Conservation (phyloP, 306 rosid genomes). For the Bauhinia variegata region DNA sequence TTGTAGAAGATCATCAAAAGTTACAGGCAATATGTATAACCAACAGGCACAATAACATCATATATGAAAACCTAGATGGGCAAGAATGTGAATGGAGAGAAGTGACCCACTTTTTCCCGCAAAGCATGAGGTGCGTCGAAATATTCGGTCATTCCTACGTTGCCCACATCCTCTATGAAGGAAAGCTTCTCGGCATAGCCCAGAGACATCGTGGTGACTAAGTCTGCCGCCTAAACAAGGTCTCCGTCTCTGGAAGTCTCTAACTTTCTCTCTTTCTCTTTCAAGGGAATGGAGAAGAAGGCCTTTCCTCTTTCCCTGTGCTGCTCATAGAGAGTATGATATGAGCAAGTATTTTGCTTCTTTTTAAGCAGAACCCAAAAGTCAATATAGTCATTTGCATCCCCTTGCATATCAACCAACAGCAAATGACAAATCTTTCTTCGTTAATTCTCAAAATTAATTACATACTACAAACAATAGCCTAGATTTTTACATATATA, state of each 20-base stretch:
- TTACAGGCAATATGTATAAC: slow-evolving; percentile 25
- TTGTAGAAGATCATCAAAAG: slow-evolving; percentile 43
- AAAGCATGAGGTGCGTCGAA: slow-evolving; percentile 77
- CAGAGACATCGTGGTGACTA: slow-evolving; percentile 65
- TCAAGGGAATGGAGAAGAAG: slow-evolving; percentile 5
- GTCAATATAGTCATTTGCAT: neutral
- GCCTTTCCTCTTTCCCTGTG: slow-evolving; percentile 21
- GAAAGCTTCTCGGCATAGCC: slow-evolving; percentile 99
- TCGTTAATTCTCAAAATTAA: neutral
- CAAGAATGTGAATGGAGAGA: slow-evolving; percentile 32
- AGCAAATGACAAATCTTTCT: neutral
- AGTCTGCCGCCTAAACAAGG: neutral
- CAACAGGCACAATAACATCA: slow-evolving; percentile 21
- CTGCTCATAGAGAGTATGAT: neutral
- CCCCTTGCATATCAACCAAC: neutral
- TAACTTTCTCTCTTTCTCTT: slow-evolving; percentile 8
- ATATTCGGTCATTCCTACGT: slow-evolving; percentile 89
- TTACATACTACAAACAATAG: neutral
- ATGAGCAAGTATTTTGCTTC: neutral
- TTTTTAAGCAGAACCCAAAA: slow-evolving; percentile 18
- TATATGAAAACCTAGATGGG: neutral
- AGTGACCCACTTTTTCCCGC: slow-evolving; percentile 65
- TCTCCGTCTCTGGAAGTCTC: slow-evolving; percentile 11
- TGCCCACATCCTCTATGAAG: slow-evolving; percentile 91
- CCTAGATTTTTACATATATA: too few relatives aligned